phyloP scores from a whole-genome alignment of 2,329 filamentous ascomycete species.

The Epicoccum nigrum region DNA sequence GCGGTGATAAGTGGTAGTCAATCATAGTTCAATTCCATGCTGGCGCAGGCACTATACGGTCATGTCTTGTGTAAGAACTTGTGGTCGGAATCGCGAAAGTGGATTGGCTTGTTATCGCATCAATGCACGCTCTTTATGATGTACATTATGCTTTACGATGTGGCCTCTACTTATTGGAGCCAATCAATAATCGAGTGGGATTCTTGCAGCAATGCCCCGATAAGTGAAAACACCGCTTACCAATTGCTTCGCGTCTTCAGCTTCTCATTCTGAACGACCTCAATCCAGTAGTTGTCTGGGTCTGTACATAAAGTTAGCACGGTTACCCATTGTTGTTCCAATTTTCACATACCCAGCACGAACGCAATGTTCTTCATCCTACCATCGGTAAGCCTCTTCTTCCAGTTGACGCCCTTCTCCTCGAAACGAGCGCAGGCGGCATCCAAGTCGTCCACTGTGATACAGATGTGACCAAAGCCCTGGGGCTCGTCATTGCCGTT shows the following conservation, averaged over 20 bases:
- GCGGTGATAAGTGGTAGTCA: background rate
- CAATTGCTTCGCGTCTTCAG: constrained; percentile 56
- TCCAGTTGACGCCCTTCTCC: constrained; percentile 81
- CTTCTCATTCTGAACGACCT: constrained; percentile 77
- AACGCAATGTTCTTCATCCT: constrained; percentile 94
- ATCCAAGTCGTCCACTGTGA: constrained; percentile 87
- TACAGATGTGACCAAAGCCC: constrained; percentile 91
- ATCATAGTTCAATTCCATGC: background rate
- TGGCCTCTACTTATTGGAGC: constrained; percentile 24
- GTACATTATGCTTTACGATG: background rate
- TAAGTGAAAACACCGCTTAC: constrained; percentile 32
- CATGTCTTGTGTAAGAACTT: background rate
- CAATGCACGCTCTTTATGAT: background rate
- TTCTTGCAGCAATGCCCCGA: constrained; percentile 17
- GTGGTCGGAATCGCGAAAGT: no score
- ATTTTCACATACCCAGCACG: constrained; percentile 66
- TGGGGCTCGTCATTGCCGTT: constrained; percentile 90
- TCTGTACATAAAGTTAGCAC: constrained; percentile 38
- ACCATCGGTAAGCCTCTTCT: constrained; percentile 93
- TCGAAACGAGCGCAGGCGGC: constrained; percentile 88
- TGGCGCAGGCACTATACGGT: background rate
- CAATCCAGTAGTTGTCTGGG: constrained; percentile 85
- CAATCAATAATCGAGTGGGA: constrained; percentile 18
- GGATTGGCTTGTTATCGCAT: no score
- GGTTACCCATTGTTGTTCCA: background rate